Percentiles rank a stretch among this genome's conserved stretches.
phyloP scores from a whole-genome alignment of 23 red algal species.

The Gracilaria domingensis region DNA sequence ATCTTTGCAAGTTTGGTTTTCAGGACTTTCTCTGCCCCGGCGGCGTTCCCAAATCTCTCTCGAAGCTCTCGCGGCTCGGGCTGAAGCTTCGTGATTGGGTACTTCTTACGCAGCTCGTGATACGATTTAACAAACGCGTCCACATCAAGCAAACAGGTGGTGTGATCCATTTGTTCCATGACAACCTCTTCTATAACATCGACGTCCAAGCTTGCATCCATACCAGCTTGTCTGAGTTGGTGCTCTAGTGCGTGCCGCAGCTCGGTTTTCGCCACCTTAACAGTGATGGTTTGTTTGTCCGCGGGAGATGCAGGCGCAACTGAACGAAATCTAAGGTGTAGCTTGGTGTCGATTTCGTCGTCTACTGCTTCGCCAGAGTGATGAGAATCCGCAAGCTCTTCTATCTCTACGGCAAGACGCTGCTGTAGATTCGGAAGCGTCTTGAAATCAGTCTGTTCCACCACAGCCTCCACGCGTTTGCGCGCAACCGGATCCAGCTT shows the following conservation, averaged over 20 bases:
- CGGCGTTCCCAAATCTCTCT: neutral
- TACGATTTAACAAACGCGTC: neutral
- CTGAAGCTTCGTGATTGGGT: neutral
- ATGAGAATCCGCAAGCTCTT: neutral
- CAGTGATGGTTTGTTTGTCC: neutral
- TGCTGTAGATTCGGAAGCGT: neutral
- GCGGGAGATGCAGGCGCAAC: neutral
- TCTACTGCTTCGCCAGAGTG: neutral
- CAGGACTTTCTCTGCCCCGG: neutral
- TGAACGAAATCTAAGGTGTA: neutral
- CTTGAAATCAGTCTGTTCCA: neutral
- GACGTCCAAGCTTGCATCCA: neutral
- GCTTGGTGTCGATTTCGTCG: neutral
- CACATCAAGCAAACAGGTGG: neutral
- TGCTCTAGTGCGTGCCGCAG: neutral
- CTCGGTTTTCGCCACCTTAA: neutral
- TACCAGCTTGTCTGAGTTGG: neutral
- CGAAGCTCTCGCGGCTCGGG: neutral
- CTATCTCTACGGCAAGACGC: neutral
- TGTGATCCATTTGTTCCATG: conserved; percentile 2
- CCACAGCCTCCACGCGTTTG: conserved; percentile 9
- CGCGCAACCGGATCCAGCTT: neutral
- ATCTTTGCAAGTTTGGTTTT: neutral
- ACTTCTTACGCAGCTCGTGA: neutral
- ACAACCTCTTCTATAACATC: conserved; percentile 4